Percentiles rank a stretch among this genome's conserved stretches.
These are phyloP conservation scores for Trametopsis cervina DNA, from an alignment of 768 basidiomycete genomes.

Conservation along the genomic window DNA sequence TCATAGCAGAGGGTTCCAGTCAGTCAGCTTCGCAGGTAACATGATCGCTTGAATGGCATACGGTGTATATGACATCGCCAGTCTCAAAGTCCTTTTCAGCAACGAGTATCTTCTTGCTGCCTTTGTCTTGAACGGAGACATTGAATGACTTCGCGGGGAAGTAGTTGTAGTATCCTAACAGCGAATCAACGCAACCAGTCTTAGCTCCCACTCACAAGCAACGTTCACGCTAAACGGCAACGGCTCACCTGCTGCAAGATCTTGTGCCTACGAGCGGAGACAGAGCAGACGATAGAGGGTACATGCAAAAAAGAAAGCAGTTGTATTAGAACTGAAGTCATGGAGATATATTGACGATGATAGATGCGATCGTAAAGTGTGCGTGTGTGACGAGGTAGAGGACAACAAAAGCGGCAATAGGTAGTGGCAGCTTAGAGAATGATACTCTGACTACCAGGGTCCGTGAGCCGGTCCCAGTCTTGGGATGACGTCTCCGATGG, in stretches of 20 bases:
- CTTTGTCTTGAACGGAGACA: conserved; percentile 45
- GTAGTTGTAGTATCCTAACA: conserved; percentile 63
- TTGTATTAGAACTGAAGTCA: conserved; percentile 55
- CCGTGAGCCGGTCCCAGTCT: conserved; percentile 86
- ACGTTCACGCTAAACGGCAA: conserved; percentile 9
- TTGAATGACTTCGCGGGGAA: conserved; percentile 74
- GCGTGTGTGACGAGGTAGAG: conserved; percentile 9
- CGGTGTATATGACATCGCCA: conserved; percentile 77
- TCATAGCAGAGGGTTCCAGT: conserved; percentile 4
- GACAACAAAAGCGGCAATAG: conserved; percentile 24
- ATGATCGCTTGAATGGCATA: conserved; percentile 23
- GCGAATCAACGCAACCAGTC: conserved; percentile 17
- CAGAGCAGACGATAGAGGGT: too few species aligned
- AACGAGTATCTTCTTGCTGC: conserved; percentile 38
- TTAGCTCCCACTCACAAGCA: conserved; percentile 14
- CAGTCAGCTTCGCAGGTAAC: too few species aligned
- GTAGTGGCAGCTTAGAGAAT: conserved; percentile 11
- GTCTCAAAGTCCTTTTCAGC: conserved; percentile 59
- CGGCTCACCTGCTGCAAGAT: conserved; percentile 69
- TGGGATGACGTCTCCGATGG: conserved; percentile 86
- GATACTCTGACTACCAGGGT: conserved; percentile 45
- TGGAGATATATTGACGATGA: conserved; percentile 17
- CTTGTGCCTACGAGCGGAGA: conserved; percentile 44
- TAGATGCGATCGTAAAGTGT: conserved; percentile 11
- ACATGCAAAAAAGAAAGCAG: conserved; percentile 27